Evolutionary conservation across 192 early-diverging fungal species (phyloP).

Genomic region (Coemansia sp.): DNA sequence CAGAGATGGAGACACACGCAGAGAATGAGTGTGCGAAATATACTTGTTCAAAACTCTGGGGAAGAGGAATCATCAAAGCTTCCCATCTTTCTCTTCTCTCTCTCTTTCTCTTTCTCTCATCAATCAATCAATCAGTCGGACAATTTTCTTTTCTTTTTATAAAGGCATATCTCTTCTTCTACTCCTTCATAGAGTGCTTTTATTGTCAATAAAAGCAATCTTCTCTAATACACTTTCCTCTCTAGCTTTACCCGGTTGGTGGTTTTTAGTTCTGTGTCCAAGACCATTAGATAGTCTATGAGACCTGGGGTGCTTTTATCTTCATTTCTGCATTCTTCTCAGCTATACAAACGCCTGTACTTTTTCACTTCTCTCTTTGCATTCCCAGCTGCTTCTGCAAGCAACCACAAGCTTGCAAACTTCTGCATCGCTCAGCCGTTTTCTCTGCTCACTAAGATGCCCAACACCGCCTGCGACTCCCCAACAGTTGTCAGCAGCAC

Average conservation of each 20-base stretch:
- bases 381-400: slow-evolving; percentile 1
- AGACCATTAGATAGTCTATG: not conserved
- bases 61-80: not conserved
- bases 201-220: not conserved
- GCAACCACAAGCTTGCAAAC: not conserved
- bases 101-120: not conserved
- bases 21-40: too few relatives aligned
- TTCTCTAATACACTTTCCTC: not conserved
- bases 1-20: too few relatives aligned
- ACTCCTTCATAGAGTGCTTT: not conserved
- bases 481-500: not conserved
- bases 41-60: too few relatives aligned
- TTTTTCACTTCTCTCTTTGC: slow-evolving; percentile 7
- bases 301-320: not conserved
- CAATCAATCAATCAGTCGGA: too few relatives aligned
- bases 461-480: not conserved
- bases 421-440: not conserved
- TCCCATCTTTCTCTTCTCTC: not conserved
- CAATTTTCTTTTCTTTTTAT: not conserved
- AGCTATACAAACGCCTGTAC: slow-evolving; percentile 1
- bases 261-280: not conserved
- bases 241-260: not conserved
- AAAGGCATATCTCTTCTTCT: not conserved
- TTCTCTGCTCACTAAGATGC: slow-evolving; percentile 1
- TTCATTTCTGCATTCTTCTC: not conserved